Percentiles rank a stretch among this genome's conserved stretches.
Conservation (phyloP, 2,329 filamentous ascomycete species). For the Blumeria graminis region DNA sequence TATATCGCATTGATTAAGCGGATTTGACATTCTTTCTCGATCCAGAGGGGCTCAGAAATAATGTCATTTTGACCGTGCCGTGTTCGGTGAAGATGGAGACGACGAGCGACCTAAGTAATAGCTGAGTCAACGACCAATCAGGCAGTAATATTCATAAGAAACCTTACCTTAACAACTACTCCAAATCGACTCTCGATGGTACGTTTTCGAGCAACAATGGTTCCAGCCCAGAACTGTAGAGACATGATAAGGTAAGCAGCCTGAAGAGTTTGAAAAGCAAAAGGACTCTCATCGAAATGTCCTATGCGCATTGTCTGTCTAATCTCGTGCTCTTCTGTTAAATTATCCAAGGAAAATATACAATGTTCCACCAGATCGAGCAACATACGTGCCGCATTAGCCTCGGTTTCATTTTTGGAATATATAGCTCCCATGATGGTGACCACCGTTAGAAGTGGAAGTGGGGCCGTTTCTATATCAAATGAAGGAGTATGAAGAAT, state of each 20-base stretch:
- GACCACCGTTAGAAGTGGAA: slow-evolving; percentile 18
- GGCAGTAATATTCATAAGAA: not conserved
- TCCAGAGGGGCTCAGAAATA: slow-evolving; percentile 18
- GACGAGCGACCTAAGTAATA: slow-evolving; percentile 16
- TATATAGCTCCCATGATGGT: slow-evolving; percentile 22
- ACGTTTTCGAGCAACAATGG: slow-evolving; percentile 16
- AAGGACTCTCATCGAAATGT: slow-evolving; percentile 14
- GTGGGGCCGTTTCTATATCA: slow-evolving; percentile 16
- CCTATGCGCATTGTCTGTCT: slow-evolving; percentile 14
- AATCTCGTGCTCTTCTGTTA: slow-evolving; percentile 19
- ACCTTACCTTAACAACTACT: slow-evolving; percentile 18
- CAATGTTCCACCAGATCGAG: slow-evolving; percentile 21
- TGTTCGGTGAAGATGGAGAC: slow-evolving; percentile 17
- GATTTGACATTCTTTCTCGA: slow-evolving; percentile 20
- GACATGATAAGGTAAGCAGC: slow-evolving; percentile 19
- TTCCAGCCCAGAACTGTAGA: slow-evolving; percentile 21
- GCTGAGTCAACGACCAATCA: not conserved
- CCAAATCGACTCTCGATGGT: slow-evolving; percentile 21
- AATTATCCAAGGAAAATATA: slow-evolving; percentile 20
- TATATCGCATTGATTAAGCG: slow-evolving; percentile 20
- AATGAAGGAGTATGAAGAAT: slow-evolving; percentile 21
- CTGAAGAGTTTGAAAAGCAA: slow-evolving; percentile 18
- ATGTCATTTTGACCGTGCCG: slow-evolving; percentile 18
- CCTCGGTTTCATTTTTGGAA: slow-evolving; percentile 18
- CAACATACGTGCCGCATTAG: slow-evolving; percentile 17